Evolutionary conservation across 176 grass and related monocot species (phyloP).

Genomic region (Oryza meyeriana): DNA sequence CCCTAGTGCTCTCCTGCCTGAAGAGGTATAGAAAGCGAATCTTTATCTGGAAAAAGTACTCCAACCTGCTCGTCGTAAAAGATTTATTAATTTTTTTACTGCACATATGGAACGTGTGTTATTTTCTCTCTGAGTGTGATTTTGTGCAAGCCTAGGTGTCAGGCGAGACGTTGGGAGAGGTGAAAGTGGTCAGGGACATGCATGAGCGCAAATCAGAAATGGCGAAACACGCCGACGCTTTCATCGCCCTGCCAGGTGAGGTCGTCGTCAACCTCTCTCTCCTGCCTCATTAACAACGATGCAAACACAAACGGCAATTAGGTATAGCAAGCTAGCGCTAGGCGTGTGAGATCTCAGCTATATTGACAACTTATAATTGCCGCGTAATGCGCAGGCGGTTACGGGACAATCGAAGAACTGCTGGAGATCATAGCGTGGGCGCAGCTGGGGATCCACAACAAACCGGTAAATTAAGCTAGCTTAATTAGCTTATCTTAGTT

Average conservation of each 20-base stretch:
- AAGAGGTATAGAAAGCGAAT: conserved; percentile 57
- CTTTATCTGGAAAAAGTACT: not conserved
- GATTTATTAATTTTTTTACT: not conserved
- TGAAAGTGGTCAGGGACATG: conserved; percentile 73
- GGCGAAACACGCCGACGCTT: conserved; percentile 69
- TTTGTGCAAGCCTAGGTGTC: conserved; percentile 43
- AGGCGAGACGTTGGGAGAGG: conserved; percentile 61
- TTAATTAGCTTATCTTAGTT: not conserved
- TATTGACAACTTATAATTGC: not conserved
- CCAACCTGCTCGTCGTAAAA: too few relatives aligned
- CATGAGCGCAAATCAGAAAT: conserved; percentile 84
- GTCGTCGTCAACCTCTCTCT: not conserved
- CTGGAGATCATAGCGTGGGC: conserved; percentile 94
- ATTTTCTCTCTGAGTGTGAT: not conserved
- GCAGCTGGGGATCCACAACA: conserved; percentile 91
- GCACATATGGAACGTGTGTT: not conserved
- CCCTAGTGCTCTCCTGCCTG: conserved; percentile 66
- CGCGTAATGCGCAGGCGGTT: conserved; percentile 57
- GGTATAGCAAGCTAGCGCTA: too few relatives aligned
- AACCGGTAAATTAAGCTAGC: conserved; percentile 59
- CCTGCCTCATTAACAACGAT: not conserved
- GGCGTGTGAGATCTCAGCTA: not conserved
- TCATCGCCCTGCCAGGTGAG: conserved; percentile 69
- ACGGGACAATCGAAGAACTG: conserved; percentile 94
- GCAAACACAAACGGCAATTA: not conserved